phyloP scores from a whole-genome alignment of 192 early-diverging fungal species.

The Physocladia obscura region DNA sequence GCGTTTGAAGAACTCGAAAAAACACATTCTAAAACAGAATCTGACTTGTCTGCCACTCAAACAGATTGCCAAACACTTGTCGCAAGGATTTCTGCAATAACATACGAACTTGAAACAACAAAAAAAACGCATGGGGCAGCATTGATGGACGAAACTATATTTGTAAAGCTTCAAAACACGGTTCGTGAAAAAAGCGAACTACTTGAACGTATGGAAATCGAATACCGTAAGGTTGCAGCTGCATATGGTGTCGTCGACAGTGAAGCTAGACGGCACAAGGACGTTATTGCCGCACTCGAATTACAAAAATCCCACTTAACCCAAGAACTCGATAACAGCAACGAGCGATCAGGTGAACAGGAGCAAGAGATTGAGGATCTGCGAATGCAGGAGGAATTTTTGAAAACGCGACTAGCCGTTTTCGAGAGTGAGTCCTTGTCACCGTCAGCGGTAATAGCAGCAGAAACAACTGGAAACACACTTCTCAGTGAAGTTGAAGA shows the following conservation, averaged over 20 bases:
- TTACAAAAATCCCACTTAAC: background rate
- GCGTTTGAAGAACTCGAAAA: constrained; percentile 12
- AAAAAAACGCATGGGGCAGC: background rate
- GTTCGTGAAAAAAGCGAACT: background rate
- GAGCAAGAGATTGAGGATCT: constrained; percentile 24
- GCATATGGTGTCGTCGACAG: background rate
- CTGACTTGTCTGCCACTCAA: background rate
- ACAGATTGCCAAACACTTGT: background rate
- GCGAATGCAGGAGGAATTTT: constrained; percentile 17
- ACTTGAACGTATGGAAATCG: background rate
- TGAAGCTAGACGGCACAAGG: background rate
- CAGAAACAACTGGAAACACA: constrained; percentile 3
- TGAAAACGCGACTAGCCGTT: constrained; percentile 1
- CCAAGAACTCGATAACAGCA: background rate
- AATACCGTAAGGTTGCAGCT: background rate
- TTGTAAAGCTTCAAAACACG: background rate
- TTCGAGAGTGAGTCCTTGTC: background rate
- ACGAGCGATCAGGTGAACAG: background rate
- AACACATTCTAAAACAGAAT: background rate
- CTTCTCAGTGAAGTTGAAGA: constrained; percentile 31
- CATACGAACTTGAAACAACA: background rate
- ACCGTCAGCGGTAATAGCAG: background rate
- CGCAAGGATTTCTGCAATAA: background rate
- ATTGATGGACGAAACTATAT: constrained; percentile 18
- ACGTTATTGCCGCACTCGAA: background rate